Evolutionary conservation across 805 yeast species (phyloP).

Genomic region (Hanseniaspora thailandica): DNA sequence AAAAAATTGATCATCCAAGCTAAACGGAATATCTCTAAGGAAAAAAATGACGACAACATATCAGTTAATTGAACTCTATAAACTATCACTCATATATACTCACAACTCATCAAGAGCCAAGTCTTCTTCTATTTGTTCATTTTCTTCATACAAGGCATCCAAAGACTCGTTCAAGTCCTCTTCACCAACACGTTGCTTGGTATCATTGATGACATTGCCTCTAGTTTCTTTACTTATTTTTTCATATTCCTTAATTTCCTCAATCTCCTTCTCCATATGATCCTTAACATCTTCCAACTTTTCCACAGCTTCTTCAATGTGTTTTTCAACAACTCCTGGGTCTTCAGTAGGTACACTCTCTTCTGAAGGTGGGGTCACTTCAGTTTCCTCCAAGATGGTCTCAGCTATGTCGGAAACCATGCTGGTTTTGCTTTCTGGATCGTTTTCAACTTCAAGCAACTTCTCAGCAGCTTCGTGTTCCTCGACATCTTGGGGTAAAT

Average conservation of each 20-base stretch:
- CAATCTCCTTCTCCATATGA: background rate
- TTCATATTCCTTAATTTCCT: background rate
- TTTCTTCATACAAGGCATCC: conserved; percentile 14
- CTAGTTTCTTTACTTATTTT: background rate
- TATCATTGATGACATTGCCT: background rate
- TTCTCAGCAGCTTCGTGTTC: background rate
- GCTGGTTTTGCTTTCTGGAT: background rate
- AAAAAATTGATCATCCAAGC: conserved; percentile 32
- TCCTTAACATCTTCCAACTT: background rate
- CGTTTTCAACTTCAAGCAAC: background rate
- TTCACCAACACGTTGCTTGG: background rate
- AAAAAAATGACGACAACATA: background rate
- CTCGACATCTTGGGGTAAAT: background rate
- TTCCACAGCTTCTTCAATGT: background rate
- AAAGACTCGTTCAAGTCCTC: conserved; percentile 14
- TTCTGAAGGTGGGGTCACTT: background rate
- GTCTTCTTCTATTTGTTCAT: conserved; percentile 12
- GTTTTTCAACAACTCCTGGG: background rate
- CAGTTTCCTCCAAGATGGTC: background rate
- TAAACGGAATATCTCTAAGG: conserved; percentile 21
- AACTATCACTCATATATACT: background rate
- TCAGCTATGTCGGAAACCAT: background rate
- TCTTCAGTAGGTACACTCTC: background rate
- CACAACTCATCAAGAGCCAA: conserved; percentile 14
- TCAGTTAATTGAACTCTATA: background rate